These are phyloP conservation scores for Aspergillus coremiiformis DNA, from an alignment of 495 filamentous ascomycete species.

Conservation along the genomic window DNA sequence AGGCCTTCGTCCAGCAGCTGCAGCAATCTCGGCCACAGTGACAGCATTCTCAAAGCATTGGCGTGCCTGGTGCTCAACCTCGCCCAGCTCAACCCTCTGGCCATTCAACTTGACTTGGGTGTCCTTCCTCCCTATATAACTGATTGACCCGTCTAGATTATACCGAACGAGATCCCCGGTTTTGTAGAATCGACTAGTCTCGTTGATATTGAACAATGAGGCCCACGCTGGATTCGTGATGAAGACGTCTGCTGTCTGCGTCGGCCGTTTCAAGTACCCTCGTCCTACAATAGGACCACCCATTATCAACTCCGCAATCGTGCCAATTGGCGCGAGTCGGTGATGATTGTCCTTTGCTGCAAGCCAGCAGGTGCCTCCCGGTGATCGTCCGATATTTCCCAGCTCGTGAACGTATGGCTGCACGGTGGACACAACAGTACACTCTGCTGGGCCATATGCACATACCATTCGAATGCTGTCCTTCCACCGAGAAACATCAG, in stretches of 20 bases:
- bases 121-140: slow-evolving; percentile 45
- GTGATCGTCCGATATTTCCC: not conserved
- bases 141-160: slow-evolving; percentile 35
- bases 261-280: slow-evolving; percentile 38
- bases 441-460: slow-evolving; percentile 39
- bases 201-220: not conserved
- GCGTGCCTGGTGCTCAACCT: slow-evolving; percentile 42
- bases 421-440: slow-evolving; percentile 34
- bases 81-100: slow-evolving; percentile 46
- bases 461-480: slow-evolving; percentile 4
- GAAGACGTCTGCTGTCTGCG: slow-evolving; percentile 36
- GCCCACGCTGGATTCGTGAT: slow-evolving; percentile 39
- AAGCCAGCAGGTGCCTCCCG: slow-evolving; percentile 31
- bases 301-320: slow-evolving; percentile 46
- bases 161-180: slow-evolving; percentile 49
- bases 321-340: slow-evolving; percentile 38
- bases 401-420: not conserved
- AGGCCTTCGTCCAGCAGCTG: not conserved
- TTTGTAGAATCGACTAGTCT: slow-evolving; percentile 39
- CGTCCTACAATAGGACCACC: slow-evolving; percentile 43
- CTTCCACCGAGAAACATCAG: slow-evolving; percentile 12
- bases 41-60: not conserved
- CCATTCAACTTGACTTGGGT: slow-evolving; percentile 47
- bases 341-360: slow-evolving; percentile 38
- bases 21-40: slow-evolving; percentile 4